phyloP scores from a whole-genome alignment of 768 basidiomycete genomes.

The Imleria badia region DNA sequence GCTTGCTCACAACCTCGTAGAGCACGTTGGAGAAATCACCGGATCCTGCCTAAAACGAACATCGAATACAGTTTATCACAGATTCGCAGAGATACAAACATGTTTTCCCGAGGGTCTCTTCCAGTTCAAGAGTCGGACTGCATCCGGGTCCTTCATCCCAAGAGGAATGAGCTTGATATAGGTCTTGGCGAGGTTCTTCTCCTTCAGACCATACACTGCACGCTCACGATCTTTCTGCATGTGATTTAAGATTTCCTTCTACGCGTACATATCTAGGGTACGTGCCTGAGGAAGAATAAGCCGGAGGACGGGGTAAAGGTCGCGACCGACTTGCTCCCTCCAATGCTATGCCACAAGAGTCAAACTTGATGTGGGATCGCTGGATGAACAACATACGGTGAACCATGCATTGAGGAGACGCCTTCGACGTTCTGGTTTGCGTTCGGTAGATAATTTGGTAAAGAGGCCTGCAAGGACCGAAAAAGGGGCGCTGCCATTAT shows the following conservation, averaged over 20 bases:
- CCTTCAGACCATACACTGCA: conserved; percentile 91
- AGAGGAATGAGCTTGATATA: conserved; percentile 91
- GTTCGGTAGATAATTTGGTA: conserved; percentile 68
- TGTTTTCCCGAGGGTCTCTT: conserved; percentile 73
- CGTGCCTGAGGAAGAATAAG: conserved; percentile 85
- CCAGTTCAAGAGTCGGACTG: conserved; percentile 85
- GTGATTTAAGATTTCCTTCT: neutral
- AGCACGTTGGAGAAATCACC: conserved; percentile 90
- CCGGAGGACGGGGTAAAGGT: conserved; percentile 87
- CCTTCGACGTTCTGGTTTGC: conserved; percentile 70
- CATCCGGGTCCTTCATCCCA: conserved; percentile 75
- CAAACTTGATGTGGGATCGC: neutral
- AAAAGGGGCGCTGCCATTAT: conserved; percentile 69
- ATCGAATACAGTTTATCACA: neutral
- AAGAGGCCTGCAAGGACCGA: conserved; percentile 68
- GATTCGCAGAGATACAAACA: conserved; percentile 40
- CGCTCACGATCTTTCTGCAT: conserved; percentile 90
- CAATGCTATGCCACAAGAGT: conserved; percentile 58
- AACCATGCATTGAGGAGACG: conserved; percentile 79
- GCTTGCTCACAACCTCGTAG: conserved; percentile 82
- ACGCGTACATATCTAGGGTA: neutral
- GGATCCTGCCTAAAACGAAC: conserved; percentile 53
- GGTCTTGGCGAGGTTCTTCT: conserved; percentile 89
- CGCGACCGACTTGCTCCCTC: conserved; percentile 81
- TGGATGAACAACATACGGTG: conserved; percentile 49